These are phyloP conservation scores for Bothriochloa decipiens DNA, from an alignment of 176 grass and related monocot genomes.

Conservation along the genomic window DNA sequence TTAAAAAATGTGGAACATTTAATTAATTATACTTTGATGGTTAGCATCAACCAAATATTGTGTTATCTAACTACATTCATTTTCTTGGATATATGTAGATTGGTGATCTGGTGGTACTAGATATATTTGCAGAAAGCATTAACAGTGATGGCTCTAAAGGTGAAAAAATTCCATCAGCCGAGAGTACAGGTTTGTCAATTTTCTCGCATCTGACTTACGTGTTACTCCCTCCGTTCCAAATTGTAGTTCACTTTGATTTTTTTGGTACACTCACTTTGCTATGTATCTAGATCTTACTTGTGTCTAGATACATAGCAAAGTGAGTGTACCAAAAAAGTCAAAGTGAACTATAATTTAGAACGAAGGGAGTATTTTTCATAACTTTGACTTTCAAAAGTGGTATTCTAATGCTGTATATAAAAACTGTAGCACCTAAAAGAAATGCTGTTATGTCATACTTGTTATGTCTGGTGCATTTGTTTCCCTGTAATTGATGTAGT, in stretches of 20 bases:
- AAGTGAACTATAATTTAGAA: too few species aligned
- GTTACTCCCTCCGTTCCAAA: too few species aligned
- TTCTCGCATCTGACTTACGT: neutral
- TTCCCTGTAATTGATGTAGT: conserved; percentile 19
- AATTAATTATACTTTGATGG: conserved; percentile 21
- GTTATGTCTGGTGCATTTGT: conserved; percentile 12
- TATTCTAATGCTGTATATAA: conserved; percentile 1
- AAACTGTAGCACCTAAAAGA: conserved; percentile 6
- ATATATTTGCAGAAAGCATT: conserved; percentile 88
- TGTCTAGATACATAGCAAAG: too few species aligned
- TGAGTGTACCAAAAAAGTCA: too few species aligned
- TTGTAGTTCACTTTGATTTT: too few species aligned
- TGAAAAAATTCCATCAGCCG: conserved; percentile 80
- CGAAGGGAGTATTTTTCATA: conserved; percentile 11
- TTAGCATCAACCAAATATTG: neutral
- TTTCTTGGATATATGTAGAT: conserved; percentile 52
- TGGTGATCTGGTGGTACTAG: conserved; percentile 82
- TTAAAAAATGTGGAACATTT: conserved; percentile 23
- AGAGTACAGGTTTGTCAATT: conserved; percentile 75
- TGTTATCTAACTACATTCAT: conserved; percentile 26
- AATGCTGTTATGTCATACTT: neutral
- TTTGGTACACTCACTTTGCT: too few species aligned
- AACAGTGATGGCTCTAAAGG: conserved; percentile 72
- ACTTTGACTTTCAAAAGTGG: conserved; percentile 16
- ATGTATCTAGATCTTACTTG: too few species aligned